These are phyloP conservation scores for Coemansia sp. DNA, from an alignment of 192 early-diverging fungal genomes.

Conservation along the genomic window DNA sequence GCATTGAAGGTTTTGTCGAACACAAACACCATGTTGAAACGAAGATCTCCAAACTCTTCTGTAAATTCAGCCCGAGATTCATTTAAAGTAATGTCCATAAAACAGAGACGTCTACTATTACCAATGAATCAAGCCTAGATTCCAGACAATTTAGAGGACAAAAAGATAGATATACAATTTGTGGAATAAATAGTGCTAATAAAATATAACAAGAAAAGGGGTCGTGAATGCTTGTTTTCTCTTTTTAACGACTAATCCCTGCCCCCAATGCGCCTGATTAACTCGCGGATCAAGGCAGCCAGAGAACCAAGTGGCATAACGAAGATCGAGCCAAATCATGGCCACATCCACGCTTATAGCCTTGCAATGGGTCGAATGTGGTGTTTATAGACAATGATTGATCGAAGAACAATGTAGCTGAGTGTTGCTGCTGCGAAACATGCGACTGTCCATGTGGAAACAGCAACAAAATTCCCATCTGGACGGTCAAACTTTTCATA, in stretches of 20 bases:
- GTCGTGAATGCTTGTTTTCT: too few species aligned
- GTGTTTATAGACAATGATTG: constrained; percentile 4
- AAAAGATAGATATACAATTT: neutral
- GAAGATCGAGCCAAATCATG: neutral
- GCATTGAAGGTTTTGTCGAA: neutral
- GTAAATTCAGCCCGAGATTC: neutral
- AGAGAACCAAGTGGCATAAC: too few species aligned
- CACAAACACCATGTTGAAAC: neutral
- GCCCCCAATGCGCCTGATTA: too few species aligned
- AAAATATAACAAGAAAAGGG: neutral
- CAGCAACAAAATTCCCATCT: constrained; percentile 3
- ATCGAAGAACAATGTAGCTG: constrained; percentile 4
- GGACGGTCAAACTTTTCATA: constrained; percentile 16
- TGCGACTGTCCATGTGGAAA: constrained; percentile 14
- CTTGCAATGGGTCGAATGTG: neutral
- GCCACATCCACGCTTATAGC: neutral
- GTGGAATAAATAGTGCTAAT: neutral
- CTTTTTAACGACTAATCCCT: too few species aligned
- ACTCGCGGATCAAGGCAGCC: too few species aligned
- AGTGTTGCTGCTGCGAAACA: constrained; percentile 16
- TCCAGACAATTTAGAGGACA: neutral
- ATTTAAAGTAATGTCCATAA: neutral
- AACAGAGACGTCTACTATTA: neutral
- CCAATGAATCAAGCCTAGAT: neutral
- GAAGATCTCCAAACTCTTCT: neutral